Base-by-base conservation (phyloP, 176 grass and related monocot species). In the Thalia dealbata region DNA sequence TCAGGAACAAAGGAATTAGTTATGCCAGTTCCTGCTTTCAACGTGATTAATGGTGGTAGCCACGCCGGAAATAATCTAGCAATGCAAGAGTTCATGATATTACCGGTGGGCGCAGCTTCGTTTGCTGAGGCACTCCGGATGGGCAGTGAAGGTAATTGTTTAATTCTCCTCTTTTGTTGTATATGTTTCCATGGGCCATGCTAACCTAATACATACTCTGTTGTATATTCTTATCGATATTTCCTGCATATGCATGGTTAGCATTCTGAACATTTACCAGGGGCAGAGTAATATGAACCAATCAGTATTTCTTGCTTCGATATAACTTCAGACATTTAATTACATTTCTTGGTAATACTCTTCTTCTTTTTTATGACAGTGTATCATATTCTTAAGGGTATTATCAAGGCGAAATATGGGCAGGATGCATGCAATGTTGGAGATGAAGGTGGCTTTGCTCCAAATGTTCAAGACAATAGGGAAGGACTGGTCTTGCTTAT, bases 391-490 rank as follows among this genome's bases (percentile, higher is more conserved):
- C 84, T 99, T 28, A 99, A 99, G 81, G 90, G 90, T 77, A 99
- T 99, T 70, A 99, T 99, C 71, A 99, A 99, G 82, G 76, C 90
- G 44, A 99, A 93, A 79, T 99, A 99, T 65, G 95, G 95, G 46
- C 90, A 99, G 84, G 95, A 99, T 82, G 90, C 95, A 29, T 99
- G 95, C 87, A 99, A 97, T 68, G 90, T 93, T 28, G 95, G 95
- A 83, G 95, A 91, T 77, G 90, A 93, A 88, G 87, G 90, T 69
- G 95, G 95, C 44, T 99, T 99, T 86, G 95, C 95, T 84, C 95
- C 95, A 74, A 99, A 99, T 73, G 90, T 99, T 84, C 95, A 99
- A 79, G 95, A 99, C 76, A 91, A 93, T 79, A 90, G 87, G 79
- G 95, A 99, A 78, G 95, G 95, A 8, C 87, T 99, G 71, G 83